These are phyloP conservation scores for Kurtzmaniella quercitrusa DNA, from an alignment of 1,139 yeast genomes.

Conservation along the genomic window DNA sequence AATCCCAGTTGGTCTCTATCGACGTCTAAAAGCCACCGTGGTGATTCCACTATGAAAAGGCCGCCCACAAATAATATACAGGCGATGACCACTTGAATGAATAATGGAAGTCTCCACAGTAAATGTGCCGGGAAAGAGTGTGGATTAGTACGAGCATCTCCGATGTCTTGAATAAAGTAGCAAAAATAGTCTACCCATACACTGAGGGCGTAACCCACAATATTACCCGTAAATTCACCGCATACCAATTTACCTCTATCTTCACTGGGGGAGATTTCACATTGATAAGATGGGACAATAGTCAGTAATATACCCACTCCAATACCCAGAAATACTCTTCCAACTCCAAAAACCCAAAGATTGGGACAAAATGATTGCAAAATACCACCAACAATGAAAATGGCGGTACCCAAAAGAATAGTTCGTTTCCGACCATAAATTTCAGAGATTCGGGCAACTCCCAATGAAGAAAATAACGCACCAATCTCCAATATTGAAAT, in stretches of 20 bases:
- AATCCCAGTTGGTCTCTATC: conserved; percentile 53
- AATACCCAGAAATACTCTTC: conserved; percentile 48
- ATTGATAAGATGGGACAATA: conserved; percentile 52
- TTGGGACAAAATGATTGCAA: conserved; percentile 45
- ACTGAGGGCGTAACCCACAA: conserved; percentile 47
- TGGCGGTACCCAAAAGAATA: conserved; percentile 43
- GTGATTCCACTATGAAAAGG: conserved; percentile 52
- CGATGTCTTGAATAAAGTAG: conserved; percentile 42
- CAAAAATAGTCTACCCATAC: conserved; percentile 56
- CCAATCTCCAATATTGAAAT: conserved; percentile 52
- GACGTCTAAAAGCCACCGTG: conserved; percentile 51
- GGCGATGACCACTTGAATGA: conserved; percentile 47
- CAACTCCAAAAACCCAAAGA: conserved; percentile 41
- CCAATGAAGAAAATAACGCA: conserved; percentile 45
- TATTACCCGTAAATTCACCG: conserved; percentile 54
- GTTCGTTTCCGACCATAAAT: conserved; percentile 46
- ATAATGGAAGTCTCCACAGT: conserved; percentile 52
- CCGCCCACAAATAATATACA: conserved; percentile 45
- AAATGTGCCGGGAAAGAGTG: conserved; percentile 38
- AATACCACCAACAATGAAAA: conserved; percentile 50
- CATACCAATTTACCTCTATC: conserved; percentile 54
- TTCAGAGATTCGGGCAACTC: conserved; percentile 47
- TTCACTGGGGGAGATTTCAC: conserved; percentile 54
- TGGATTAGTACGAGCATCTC: conserved; percentile 36
- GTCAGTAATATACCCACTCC: conserved; percentile 54